Conservation (phyloP, 2,329 filamentous ascomycete genomes). For the Rhynchosporium agropyri region DNA sequence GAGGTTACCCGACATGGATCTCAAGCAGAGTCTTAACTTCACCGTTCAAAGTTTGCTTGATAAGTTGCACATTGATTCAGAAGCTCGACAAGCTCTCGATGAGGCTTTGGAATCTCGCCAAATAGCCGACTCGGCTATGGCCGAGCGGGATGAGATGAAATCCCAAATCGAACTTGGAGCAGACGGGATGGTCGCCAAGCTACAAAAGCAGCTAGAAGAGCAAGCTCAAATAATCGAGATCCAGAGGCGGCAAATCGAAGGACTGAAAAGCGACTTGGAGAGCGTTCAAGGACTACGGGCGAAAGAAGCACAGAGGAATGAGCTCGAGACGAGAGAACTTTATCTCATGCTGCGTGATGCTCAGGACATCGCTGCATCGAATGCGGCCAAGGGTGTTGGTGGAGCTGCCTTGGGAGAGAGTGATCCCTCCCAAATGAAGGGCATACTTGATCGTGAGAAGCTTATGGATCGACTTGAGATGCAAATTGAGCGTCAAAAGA, state of each 20-base stretch:
- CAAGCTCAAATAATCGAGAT: slow-evolving; percentile 89
- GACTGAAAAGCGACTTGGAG: slow-evolving; percentile 85
- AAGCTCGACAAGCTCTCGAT: slow-evolving; percentile 88
- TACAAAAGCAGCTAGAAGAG: slow-evolving; percentile 93
- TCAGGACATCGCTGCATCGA: slow-evolving; percentile 91
- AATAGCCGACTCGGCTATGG: slow-evolving; percentile 92
- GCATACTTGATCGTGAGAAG: slow-evolving; percentile 88
- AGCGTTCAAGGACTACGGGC: slow-evolving; percentile 83
- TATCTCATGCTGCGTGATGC: slow-evolving; percentile 98
- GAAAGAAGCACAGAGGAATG: slow-evolving; percentile 91
- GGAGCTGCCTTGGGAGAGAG: slow-evolving; percentile 54
- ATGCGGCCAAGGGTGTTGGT: slow-evolving; percentile 63
- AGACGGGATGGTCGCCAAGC: slow-evolving; percentile 87
- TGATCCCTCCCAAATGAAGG: slow-evolving; percentile 79
- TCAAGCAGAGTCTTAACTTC: slow-evolving; percentile 97
- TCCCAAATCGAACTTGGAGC: slow-evolving; percentile 87
- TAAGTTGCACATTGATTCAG: slow-evolving; percentile 94
- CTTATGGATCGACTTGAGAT: slow-evolving; percentile 94
- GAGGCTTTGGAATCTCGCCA: slow-evolving; percentile 88
- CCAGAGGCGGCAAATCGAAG: slow-evolving; percentile 81
- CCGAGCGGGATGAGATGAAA: slow-evolving; percentile 93
- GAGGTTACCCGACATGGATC: slow-evolving; percentile 91
- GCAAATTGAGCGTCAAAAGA: slow-evolving; percentile 96
- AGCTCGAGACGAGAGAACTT: slow-evolving; percentile 92
- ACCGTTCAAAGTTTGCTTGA: slow-evolving; percentile 94